Conservation (phyloP, 2,329 filamentous ascomycete species). For the Grosmannia clavigera region DNA sequence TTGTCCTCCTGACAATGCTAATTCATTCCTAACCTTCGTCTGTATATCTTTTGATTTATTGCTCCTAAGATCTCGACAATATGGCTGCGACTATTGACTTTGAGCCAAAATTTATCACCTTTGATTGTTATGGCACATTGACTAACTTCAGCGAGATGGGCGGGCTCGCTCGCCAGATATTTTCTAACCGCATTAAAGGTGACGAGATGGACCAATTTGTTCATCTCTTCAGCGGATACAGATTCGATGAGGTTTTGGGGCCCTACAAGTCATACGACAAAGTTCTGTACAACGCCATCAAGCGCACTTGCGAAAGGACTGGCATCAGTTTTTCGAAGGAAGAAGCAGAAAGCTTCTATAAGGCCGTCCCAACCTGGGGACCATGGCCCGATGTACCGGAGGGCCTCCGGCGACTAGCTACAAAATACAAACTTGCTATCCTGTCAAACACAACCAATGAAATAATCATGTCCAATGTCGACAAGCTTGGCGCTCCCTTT, state of each 20-base stretch:
- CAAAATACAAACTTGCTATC: background rate
- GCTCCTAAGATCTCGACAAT: background rate
- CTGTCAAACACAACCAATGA: constrained; percentile 1
- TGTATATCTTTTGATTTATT: too few species aligned
- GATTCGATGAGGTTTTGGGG: constrained; percentile 1
- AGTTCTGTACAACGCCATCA: background rate
- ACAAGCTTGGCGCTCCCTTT: background rate
- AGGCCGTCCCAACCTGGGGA: background rate
- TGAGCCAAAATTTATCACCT: constrained; percentile 1
- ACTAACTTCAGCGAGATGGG: constrained; percentile 1
- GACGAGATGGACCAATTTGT: background rate
- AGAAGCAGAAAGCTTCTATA: constrained; percentile 1
- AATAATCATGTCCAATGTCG: background rate
- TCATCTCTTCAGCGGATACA: background rate
- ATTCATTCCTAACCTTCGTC: too few species aligned
- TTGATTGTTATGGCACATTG: constrained; percentile 2
- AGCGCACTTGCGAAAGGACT: background rate
- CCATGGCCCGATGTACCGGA: constrained; percentile 1
- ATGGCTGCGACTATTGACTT: background rate
- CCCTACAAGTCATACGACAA: background rate
- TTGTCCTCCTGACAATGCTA: too few species aligned
- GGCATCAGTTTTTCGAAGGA: background rate
- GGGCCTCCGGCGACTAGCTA: background rate
- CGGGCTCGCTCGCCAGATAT: background rate
- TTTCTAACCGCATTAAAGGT: background rate